phyloP scores from a whole-genome alignment of 768 basidiomycete species.

The Fibroporia radiculosa region DNA sequence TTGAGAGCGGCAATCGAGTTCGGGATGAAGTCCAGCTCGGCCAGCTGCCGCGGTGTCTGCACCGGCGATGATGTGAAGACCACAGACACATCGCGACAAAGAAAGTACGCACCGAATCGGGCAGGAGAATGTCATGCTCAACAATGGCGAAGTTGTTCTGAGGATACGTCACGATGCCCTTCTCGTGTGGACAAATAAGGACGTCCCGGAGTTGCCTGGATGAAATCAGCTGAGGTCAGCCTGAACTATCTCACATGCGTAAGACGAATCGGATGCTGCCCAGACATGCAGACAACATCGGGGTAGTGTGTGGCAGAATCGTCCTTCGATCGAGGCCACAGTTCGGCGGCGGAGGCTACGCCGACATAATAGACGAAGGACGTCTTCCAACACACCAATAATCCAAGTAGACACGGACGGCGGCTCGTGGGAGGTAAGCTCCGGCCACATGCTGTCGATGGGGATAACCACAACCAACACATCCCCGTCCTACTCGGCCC shows the following conservation, averaged over 20 bases:
- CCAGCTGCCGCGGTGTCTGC: slow-evolving; percentile 36
- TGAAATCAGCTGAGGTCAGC: not conserved
- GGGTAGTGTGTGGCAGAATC: too few relatives aligned
- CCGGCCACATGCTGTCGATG: too few relatives aligned
- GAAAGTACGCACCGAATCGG: slow-evolving; percentile 39
- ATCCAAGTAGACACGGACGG: too few relatives aligned
- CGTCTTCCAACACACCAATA: too few relatives aligned
- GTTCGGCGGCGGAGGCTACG: too few relatives aligned
- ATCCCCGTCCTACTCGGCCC: not conserved
- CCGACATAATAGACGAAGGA: too few relatives aligned
- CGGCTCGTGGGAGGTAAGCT: too few relatives aligned
- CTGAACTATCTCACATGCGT: slow-evolving; percentile 8
- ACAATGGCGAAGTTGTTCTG: slow-evolving; percentile 43
- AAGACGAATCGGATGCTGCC: not conserved
- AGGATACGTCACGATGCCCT: slow-evolving; percentile 59
- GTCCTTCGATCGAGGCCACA: too few relatives aligned
- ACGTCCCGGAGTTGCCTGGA: slow-evolving; percentile 72
- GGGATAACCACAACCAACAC: too few relatives aligned
- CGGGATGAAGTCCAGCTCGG: slow-evolving; percentile 48
- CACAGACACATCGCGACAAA: not conserved
- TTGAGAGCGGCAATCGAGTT: slow-evolving; percentile 56
- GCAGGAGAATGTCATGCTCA: slow-evolving; percentile 49
- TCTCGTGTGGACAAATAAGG: slow-evolving; percentile 61
- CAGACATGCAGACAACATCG: too few relatives aligned
- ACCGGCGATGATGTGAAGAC: too few relatives aligned